Percentiles rank a stretch among this genome's conserved stretches.
Evolutionary conservation across 2,329 filamentous ascomycete genomes (phyloP).

Genomic region (Lecanicillium sp.): DNA sequence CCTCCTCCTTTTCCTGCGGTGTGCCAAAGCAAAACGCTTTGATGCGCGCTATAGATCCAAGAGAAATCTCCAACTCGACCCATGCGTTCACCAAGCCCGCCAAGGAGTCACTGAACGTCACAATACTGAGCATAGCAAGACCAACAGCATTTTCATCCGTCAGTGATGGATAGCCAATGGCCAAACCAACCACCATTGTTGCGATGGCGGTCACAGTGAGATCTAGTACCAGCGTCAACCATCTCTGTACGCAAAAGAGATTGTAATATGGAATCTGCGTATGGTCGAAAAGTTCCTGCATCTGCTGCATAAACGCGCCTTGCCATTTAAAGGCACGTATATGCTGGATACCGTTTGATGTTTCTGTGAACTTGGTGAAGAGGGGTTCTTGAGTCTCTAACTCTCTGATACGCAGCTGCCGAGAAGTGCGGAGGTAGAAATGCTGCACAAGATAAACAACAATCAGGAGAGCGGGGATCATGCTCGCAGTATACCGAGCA

Average conservation of each 20-base stretch:
- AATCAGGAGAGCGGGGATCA: constrained; percentile 15
- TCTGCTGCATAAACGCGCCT: constrained; percentile 29
- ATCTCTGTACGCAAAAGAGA: constrained; percentile 44
- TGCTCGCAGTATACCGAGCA: constrained; percentile 20
- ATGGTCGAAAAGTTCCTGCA: constrained; percentile 35
- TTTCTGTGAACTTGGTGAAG: constrained; percentile 30
- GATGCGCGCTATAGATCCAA: constrained; percentile 4
- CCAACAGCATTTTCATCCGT: constrained; percentile 8
- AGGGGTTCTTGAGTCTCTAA: constrained; percentile 25
- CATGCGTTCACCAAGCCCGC: constrained; percentile 19
- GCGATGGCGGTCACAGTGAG: constrained; percentile 35
- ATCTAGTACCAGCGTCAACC: constrained; percentile 41
- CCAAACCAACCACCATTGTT: constrained; percentile 33
- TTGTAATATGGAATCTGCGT: constrained; percentile 48
- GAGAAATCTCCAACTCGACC: constrained; percentile 8
- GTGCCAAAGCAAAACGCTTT: neutral
- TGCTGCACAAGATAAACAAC: constrained; percentile 20
- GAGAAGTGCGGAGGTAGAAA: constrained; percentile 25
- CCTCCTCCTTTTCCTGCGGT: constrained; percentile 3
- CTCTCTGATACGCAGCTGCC: constrained; percentile 26
- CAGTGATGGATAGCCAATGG: constrained; percentile 18
- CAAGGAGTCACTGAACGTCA: constrained; percentile 16
- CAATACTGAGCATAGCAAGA: constrained; percentile 12
- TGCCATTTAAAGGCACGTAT: constrained; percentile 49
- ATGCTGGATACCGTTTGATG: constrained; percentile 33